These are phyloP conservation scores for Leccinum incarnatum DNA, from an alignment of 768 basidiomycete species.

Conservation along the genomic window DNA sequence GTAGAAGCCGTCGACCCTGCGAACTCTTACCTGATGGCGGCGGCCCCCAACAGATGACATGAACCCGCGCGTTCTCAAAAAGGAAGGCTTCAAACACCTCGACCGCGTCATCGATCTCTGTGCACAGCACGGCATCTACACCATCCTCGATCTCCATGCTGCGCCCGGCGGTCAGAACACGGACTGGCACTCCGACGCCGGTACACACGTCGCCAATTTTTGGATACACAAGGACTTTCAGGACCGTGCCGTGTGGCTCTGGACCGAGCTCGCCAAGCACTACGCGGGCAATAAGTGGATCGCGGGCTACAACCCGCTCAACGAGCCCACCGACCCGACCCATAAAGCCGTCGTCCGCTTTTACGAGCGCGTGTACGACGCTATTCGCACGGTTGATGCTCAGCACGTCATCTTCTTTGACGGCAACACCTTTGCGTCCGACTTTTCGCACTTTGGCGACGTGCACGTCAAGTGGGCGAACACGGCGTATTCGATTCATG, in stretches of 20 bases:
- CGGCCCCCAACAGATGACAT: slow-evolving; percentile 50
- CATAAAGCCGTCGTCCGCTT: slow-evolving; percentile 63
- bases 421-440: slow-evolving; percentile 80
- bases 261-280: slow-evolving; percentile 71
- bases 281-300: slow-evolving; percentile 81
- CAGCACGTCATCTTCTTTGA: slow-evolving; percentile 78
- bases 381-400: slow-evolving; percentile 68
- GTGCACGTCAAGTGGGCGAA: slow-evolving; percentile 63
- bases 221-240: slow-evolving; percentile 87
- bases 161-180: slow-evolving; percentile 72
- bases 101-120: slow-evolving; percentile 79
- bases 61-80: slow-evolving; percentile 75
- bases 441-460: slow-evolving; percentile 72
- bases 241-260: slow-evolving; percentile 73
- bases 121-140: slow-evolving; percentile 71
- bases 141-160: slow-evolving; percentile 79
- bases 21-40: background rate
- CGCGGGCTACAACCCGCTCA: slow-evolving; percentile 83
- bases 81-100: slow-evolving; percentile 75
- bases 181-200: slow-evolving; percentile 80
- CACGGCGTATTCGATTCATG: slow-evolving; percentile 76
- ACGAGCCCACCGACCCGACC: slow-evolving; percentile 72
- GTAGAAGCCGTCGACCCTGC: background rate
- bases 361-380: slow-evolving; percentile 65
- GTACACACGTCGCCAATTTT: slow-evolving; percentile 67